Base-by-base conservation (phyloP, 2,329 filamentous ascomycete species). In the Neurospora crassa region DNA sequence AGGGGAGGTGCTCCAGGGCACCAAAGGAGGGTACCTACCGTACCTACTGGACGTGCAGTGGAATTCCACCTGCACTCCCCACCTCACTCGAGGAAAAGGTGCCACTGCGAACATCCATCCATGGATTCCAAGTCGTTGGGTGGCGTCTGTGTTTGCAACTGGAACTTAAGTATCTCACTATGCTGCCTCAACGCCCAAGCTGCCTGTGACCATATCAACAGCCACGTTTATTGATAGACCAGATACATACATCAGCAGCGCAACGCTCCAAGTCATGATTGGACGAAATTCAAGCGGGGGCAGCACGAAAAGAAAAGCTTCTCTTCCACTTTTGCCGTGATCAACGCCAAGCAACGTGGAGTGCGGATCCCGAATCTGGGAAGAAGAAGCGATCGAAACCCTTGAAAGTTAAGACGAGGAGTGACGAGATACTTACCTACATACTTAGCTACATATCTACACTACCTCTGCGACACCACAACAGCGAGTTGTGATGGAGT, bases 321-420 rank as follows among this genome's bases (percentile, higher is more conserved):
- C 47, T 6, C 24, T 53, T 37, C 34, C 34, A 37, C 34, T 37
- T 37, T 59, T 24, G 53, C 14, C 18, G 34, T 68, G 72, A 73
- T 73, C 68, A 71, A n/a, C 68, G 72, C 72, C 72, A 73, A 73
- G 72, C 53, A 72, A 71, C 72, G 72, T 73, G 72, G 70, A 47
- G 40, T 71, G 70, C 67, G 70, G 67, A 68, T 68, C 69, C 53
- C 40, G 69, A 67, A 34, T 24, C 14, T 24, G 68, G 45, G 47
- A 59, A 59, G 47, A 59, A 59, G 47, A 34, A 59, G 47, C 20
- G 47, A 29, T 24, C 12, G 29, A 24, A 59, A 63, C 24, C 24
- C 53, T 63, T 18, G 24, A 59, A 59, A 59, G 47, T 34, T 59
- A 14, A 59, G 47, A 59, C 47, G 47, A 59, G 24, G 6, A 34